A percentile compares a stretch with the other conserved stretches of the same genome.
These are phyloP conservation scores for Euryodendron excelsum DNA, from an alignment of 148 eudicot species.

Conservation along the genomic window DNA sequence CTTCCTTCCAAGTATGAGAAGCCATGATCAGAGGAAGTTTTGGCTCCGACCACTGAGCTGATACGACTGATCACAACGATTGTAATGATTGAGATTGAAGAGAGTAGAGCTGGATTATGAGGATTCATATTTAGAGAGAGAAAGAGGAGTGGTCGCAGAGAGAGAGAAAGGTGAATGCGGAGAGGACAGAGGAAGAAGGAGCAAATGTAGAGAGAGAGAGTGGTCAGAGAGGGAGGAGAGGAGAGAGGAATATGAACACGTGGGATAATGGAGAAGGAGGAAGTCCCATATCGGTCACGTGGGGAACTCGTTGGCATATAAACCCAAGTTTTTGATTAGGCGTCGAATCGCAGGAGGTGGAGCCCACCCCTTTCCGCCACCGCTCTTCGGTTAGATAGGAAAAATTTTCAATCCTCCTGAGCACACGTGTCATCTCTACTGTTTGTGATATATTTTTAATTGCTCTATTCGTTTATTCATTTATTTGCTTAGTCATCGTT, in stretches of 20 bases:
- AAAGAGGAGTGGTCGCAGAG: background rate
- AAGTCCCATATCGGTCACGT: background rate
- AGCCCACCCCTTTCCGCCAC: too few species aligned
- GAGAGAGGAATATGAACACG: background rate
- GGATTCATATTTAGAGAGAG: conserved; percentile 8
- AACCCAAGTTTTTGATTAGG: too few species aligned
- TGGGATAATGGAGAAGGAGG: background rate
- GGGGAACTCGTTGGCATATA: background rate
- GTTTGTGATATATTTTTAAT: too few species aligned
- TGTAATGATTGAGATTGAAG: background rate
- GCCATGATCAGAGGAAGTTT: background rate
- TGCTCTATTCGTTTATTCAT: too few species aligned
- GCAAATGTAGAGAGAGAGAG: background rate
- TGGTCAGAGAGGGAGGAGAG: background rate
- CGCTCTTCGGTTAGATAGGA: too few species aligned
- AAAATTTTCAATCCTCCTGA: too few species aligned
- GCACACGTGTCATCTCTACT: too few species aligned
- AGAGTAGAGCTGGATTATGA: background rate
- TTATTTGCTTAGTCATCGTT: too few species aligned
- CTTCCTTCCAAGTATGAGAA: background rate
- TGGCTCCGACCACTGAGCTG: background rate
- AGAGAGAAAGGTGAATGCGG: background rate
- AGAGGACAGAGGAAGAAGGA: background rate
- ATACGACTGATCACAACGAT: background rate
- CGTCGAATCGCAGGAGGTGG: too few species aligned